Percentiles rank a stretch among this genome's conserved stretches.
These are phyloP conservation scores for Penicillium daleae DNA, from an alignment of 495 filamentous ascomycete species.

Conservation along the genomic window DNA sequence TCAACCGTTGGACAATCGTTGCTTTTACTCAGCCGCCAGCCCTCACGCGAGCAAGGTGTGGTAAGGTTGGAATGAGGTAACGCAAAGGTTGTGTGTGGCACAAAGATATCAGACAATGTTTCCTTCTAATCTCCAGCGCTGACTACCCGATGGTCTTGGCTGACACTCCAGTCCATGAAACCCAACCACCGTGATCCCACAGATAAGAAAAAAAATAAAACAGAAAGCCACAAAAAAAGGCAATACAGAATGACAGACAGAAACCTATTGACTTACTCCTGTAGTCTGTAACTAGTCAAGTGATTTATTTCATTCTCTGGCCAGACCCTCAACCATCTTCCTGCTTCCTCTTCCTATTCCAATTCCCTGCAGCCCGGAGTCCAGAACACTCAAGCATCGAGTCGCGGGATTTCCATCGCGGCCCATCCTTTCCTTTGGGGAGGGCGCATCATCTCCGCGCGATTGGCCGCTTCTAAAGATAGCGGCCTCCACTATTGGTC, in stretches of 20 bases:
- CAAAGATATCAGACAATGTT: background rate
- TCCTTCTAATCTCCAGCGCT: background rate
- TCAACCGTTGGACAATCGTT: background rate
- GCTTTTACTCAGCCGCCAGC: conserved; percentile 2
- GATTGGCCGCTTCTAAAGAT: conserved; percentile 37
- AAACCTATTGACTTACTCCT: background rate
- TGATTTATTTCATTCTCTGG: background rate
- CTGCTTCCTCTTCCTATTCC: background rate
- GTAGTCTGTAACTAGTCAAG: background rate
- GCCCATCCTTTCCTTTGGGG: conserved; percentile 22
- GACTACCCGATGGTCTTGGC: background rate
- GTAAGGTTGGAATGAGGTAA: conserved; percentile 4
- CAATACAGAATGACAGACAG: background rate
- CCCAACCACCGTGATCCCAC: background rate
- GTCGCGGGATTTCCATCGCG: conserved; percentile 18
- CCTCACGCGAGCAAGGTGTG: conserved; percentile 32
- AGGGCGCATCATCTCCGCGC: conserved; percentile 13
- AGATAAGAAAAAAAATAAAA: background rate
- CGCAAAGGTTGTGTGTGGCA: conserved; percentile 22
- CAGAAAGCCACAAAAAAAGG: background rate
- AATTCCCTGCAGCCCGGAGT: conserved; percentile 11
- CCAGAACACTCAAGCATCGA: conserved; percentile 11
- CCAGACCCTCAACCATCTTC: background rate
- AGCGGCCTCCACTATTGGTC: conserved; percentile 22
- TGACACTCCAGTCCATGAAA: background rate